Evolutionary conservation across 148 eudicot species (phyloP).

Genomic region (Amaranthus palmeri): DNA sequence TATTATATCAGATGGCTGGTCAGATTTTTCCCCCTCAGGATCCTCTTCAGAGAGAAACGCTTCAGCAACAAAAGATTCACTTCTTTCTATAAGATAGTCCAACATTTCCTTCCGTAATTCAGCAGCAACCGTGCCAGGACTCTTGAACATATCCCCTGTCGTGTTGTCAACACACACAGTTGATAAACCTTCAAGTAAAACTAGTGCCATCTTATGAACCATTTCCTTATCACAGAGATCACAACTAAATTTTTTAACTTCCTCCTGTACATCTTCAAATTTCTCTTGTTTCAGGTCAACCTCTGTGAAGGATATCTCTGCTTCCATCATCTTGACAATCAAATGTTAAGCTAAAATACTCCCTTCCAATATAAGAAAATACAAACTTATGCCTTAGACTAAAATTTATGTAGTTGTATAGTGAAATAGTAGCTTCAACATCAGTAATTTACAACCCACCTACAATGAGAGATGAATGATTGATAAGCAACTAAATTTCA

Average conservation of each 20-base stretch:
- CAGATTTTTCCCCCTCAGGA: constrained; percentile 41
- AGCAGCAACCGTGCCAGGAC: constrained; percentile 74
- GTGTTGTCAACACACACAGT: constrained; percentile 94
- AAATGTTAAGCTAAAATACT: constrained; percentile 5
- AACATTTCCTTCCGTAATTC: constrained; percentile 86
- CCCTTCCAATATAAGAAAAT: too few relatives aligned
- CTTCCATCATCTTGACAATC: constrained; percentile 40
- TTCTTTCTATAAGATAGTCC: constrained; percentile 57
- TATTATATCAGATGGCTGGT: constrained; percentile 68
- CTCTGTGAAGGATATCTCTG: constrained; percentile 43
- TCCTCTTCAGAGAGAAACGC: constrained; percentile 57
- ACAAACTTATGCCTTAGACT: background rate
- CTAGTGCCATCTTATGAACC: constrained; percentile 70
- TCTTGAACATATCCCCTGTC: constrained; percentile 67
- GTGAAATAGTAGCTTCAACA: background rate
- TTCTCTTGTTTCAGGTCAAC: constrained; percentile 51
- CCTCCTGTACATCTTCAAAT: constrained; percentile 52
- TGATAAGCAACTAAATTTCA: background rate
- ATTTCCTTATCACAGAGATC: constrained; percentile 65
- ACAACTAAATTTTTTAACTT: constrained; percentile 47
- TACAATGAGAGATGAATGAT: background rate
- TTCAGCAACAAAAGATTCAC: constrained; percentile 83
- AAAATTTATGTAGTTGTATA: background rate
- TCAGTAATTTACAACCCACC: background rate
- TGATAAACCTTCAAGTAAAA: constrained; percentile 73